A percentile compares a stretch with the other conserved stretches of the same genome.
These are phyloP conservation scores for Schwanniomyces etchellsii DNA, from an alignment of 1,139 yeast species.

Conservation along the genomic window DNA sequence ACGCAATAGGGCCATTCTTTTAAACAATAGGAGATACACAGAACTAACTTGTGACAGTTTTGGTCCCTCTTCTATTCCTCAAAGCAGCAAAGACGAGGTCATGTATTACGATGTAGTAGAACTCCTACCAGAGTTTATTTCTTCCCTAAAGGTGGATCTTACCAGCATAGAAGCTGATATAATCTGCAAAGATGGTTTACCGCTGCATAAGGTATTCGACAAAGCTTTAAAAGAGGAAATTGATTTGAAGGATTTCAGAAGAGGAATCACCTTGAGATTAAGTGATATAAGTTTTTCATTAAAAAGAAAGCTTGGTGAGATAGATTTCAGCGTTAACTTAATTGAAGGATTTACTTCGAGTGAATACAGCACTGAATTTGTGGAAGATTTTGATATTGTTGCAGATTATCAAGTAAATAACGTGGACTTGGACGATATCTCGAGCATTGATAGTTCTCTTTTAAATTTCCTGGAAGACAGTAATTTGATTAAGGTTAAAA, in stretches of 20 bases:
- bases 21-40: constrained; percentile 21
- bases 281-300: constrained; percentile 17
- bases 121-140: constrained; percentile 24
- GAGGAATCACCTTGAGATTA: constrained; percentile 33
- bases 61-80: not conserved
- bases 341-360: constrained; percentile 34
- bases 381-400: constrained; percentile 31
- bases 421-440: constrained; percentile 29
- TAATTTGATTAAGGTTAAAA: constrained; percentile 23
- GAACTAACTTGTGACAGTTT: constrained; percentile 1
- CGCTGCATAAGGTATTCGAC: constrained; percentile 25
- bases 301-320: constrained; percentile 17
- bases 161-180: constrained; percentile 28
- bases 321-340: constrained; percentile 14
- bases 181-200: constrained; percentile 39
- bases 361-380: constrained; percentile 32
- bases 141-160: constrained; percentile 21
- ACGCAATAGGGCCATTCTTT: constrained; percentile 22
- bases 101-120: constrained; percentile 22
- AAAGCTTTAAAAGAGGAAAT: constrained; percentile 17
- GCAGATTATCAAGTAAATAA: constrained; percentile 14
- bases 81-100: not conserved
- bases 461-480: constrained; percentile 14
- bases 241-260: constrained; percentile 33
- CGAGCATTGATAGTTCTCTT: constrained; percentile 27